Percentiles rank a stretch among this genome's conserved stretches.
phyloP scores from a whole-genome alignment of 768 basidiomycete genomes.

The Crepidotus variabilis region DNA sequence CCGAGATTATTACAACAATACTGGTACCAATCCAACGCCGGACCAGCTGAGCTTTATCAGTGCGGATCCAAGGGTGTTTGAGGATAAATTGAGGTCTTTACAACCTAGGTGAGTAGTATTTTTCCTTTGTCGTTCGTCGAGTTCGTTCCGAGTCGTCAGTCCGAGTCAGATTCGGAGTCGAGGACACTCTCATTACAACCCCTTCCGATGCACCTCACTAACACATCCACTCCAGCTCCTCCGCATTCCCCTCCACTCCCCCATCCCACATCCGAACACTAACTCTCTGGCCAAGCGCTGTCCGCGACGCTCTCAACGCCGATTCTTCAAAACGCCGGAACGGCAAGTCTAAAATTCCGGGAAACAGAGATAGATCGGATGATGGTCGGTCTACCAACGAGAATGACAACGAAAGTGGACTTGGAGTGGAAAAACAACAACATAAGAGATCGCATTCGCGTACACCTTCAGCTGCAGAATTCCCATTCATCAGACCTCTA shows the following conservation, averaged over 20 bases:
- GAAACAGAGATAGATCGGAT: not conserved
- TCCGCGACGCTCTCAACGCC: conserved; percentile 18
- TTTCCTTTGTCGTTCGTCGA: not conserved
- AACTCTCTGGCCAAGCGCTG: conserved; percentile 23
- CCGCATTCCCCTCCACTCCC: conserved; percentile 10
- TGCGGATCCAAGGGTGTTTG: conserved; percentile 14
- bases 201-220: too few species aligned
- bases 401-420: too few species aligned
- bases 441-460: too few species aligned
- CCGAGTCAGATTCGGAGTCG: too few species aligned
- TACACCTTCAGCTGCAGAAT: too few species aligned
- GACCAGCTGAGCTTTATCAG: conserved; percentile 20
- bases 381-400: too few species aligned
- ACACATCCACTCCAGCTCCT: too few species aligned
- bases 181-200: too few species aligned
- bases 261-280: conserved; percentile 20
- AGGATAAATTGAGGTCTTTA: conserved; percentile 16
- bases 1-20: not conserved
- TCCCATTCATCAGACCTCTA: too few species aligned
- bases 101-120: conserved; percentile 15
- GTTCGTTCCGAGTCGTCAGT: not conserved
- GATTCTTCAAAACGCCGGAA: not conserved
- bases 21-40: not conserved
- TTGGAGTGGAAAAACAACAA: too few species aligned
- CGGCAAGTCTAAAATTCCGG: not conserved